Percentiles rank a stretch among this genome's conserved stretches.
These are phyloP conservation scores for Xylariomycetidae sp. DNA, from an alignment of 2,329 filamentous ascomycete genomes.

Conservation along the genomic window DNA sequence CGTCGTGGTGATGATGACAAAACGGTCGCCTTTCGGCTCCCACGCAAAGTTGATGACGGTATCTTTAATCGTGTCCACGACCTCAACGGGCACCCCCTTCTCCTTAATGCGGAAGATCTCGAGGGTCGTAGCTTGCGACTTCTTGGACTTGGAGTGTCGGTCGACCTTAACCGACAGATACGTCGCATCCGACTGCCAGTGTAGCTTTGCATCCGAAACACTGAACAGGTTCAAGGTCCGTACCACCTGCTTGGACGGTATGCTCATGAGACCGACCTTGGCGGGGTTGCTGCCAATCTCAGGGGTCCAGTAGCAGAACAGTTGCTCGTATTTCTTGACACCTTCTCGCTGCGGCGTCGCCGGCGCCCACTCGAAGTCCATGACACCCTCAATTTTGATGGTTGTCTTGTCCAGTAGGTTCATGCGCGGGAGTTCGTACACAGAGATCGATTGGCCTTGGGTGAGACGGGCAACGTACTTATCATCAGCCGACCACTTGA, in stretches of 20 bases:
- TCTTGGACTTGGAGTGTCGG: slow-evolving; percentile 97
- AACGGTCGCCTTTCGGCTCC: slow-evolving; percentile 97
- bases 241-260: slow-evolving; percentile 90
- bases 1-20: slow-evolving; percentile 92
- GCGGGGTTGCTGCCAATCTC: slow-evolving; percentile 97
- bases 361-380: slow-evolving; percentile 98
- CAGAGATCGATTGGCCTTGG: slow-evolving; percentile 80
- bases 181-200: slow-evolving; percentile 93
- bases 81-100: slow-evolving; percentile 97
- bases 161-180: slow-evolving; percentile 99
- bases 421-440: slow-evolving; percentile 88
- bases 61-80: slow-evolving; percentile 95
- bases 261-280: slow-evolving; percentile 92
- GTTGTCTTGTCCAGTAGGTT: slow-evolving; percentile 82
- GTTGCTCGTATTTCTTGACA: slow-evolving; percentile 87
- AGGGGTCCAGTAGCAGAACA: slow-evolving; percentile 98
- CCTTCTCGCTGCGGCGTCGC: slow-evolving; percentile 75
- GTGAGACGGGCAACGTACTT: slow-evolving; percentile 93
- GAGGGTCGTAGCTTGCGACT: slow-evolving; percentile 91
- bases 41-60: slow-evolving; percentile 99
- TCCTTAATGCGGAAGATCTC: slow-evolving; percentile 97
- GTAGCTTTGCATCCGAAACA: slow-evolving; percentile 92
- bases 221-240: slow-evolving; percentile 96
- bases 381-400: slow-evolving; percentile 92
- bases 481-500: slow-evolving; percentile 98